These are phyloP conservation scores for Cyberlindnera euphorbiiphila DNA, from an alignment of 805 yeast species.

Conservation along the genomic window DNA sequence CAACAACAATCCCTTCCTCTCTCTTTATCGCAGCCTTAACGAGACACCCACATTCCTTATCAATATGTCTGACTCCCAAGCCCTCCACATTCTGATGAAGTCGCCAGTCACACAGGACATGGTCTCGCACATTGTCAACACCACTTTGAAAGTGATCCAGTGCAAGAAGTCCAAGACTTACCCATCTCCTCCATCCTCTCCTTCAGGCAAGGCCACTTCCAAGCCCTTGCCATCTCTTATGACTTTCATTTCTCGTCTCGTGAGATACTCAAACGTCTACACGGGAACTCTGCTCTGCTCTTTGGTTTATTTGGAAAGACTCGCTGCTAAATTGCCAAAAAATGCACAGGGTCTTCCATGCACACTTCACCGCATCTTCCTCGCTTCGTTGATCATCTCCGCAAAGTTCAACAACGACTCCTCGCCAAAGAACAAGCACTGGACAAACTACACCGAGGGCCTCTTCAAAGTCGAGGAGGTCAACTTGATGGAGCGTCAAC, in stretches of 20 bases:
- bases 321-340: conserved; percentile 57
- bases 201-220: conserved; percentile 20
- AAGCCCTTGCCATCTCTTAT: conserved; percentile 54
- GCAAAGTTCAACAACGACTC: conserved; percentile 76
- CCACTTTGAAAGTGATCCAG: conserved; percentile 64
- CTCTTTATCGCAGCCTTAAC: too few species aligned
- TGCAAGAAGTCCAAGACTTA: conserved; percentile 39
- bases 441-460: conserved; percentile 79
- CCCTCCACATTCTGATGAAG: conserved; percentile 53
- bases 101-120: conserved; percentile 72
- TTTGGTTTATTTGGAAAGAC: conserved; percentile 59
- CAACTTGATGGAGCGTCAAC: conserved; percentile 77
- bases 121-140: conserved; percentile 64
- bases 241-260: conserved; percentile 69
- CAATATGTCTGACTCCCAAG: conserved; percentile 47
- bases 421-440: conserved; percentile 71
- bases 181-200: conserved; percentile 37
- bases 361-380: conserved; percentile 72
- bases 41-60: neutral
- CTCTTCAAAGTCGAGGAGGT: conserved; percentile 64
- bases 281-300: conserved; percentile 76
- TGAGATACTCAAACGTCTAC: conserved; percentile 73
- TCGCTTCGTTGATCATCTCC: conserved; percentile 69
- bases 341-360: conserved; percentile 77
- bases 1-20: too few species aligned